Percentiles rank a stretch among this genome's conserved stretches.
Evolutionary conservation across 2,329 filamentous ascomycete genomes (phyloP).

Genomic region (Colletotrichum sp.): DNA sequence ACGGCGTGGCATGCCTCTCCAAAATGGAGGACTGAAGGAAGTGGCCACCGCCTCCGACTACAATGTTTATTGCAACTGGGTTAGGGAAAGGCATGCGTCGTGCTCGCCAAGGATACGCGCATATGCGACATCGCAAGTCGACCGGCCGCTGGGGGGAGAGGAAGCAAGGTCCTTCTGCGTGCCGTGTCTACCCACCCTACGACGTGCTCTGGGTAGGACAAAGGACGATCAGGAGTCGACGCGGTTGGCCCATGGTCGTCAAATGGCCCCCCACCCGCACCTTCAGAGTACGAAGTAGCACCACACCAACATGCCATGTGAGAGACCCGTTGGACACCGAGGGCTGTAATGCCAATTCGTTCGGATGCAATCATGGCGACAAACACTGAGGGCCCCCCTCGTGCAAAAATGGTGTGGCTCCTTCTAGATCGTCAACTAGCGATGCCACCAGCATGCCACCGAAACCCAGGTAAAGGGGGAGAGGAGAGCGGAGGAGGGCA

Average conservation of each 20-base stretch:
- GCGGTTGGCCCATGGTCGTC: background rate
- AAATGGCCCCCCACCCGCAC: background rate
- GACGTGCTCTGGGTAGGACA: background rate
- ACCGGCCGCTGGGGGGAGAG: background rate
- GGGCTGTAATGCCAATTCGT: background rate
- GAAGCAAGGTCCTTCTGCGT: background rate
- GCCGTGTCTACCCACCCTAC: background rate
- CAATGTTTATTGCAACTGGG: background rate
- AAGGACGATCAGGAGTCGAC: background rate
- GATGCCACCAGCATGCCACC: background rate
- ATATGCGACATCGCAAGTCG: background rate
- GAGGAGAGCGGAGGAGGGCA: background rate
- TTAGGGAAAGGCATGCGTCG: background rate
- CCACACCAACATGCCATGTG: background rate
- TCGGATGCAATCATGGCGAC: background rate
- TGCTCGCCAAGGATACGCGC: background rate
- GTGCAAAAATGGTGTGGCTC: background rate
- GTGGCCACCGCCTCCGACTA: background rate
- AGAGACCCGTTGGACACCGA: background rate
- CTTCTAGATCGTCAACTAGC: background rate
- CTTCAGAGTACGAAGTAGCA: background rate
- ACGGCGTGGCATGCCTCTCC: background rate
- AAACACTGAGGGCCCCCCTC: background rate
- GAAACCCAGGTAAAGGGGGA: background rate
- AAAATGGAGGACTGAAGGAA: background rate